Evolutionary conservation across 176 grass and related monocot species (phyloP).

Genomic region (Oryza officinalis): DNA sequence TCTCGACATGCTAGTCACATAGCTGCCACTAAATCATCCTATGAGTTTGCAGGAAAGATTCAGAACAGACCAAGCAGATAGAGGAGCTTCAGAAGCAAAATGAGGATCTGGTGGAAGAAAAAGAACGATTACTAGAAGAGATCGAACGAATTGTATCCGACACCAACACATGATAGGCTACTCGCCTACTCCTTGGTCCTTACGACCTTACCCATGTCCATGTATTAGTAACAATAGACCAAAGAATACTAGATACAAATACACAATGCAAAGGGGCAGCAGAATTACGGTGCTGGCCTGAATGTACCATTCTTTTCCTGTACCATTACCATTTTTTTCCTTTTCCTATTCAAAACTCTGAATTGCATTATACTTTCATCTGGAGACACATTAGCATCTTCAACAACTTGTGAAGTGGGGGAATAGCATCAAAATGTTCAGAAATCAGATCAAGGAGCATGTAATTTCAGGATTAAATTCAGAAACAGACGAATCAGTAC

Average conservation of each 20-base stretch:
- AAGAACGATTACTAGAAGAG: constrained; percentile 58
- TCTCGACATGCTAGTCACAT: neutral
- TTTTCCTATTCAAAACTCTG: too few species aligned
- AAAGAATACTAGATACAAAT: constrained; percentile 40
- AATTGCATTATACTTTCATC: neutral
- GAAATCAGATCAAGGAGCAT: neutral
- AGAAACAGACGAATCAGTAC: neutral
- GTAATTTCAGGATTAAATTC: neutral
- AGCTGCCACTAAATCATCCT: neutral
- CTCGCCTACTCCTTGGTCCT: too few species aligned
- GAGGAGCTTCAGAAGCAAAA: constrained; percentile 85
- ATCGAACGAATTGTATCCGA: constrained; percentile 53
- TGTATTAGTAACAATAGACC: neutral
- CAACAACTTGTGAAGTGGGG: neutral
- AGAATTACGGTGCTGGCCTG: constrained; percentile 10
- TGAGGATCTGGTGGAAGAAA: constrained; percentile 58
- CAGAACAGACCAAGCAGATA: constrained; percentile 76
- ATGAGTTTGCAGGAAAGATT: constrained; percentile 62
- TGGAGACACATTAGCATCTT: neutral
- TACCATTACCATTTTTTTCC: constrained; percentile 44
- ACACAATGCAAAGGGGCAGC: constrained; percentile 2
- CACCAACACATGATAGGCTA: constrained; percentile 29
- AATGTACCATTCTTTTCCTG: constrained; percentile 45
- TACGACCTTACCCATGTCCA: neutral
- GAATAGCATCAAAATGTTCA: neutral